phyloP scores from a whole-genome alignment of 192 early-diverging fungal species.

The Backusella luteola region DNA sequence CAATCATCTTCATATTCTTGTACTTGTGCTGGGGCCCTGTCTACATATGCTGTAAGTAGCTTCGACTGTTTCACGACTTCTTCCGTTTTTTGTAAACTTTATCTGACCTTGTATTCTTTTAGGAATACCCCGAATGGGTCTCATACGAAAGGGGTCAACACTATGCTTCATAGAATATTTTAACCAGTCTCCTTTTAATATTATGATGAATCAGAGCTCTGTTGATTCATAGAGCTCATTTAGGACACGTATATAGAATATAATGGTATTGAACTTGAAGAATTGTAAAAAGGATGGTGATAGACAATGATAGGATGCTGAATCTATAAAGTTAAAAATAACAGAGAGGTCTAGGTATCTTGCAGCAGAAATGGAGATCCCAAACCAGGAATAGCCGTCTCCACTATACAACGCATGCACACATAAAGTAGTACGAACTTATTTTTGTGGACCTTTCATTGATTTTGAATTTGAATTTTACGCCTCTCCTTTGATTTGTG shows the following conservation, averaged over 20 bases:
- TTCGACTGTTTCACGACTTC: not conserved
- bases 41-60: constrained; percentile 1
- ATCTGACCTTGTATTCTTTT: not conserved
- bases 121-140: not conserved
- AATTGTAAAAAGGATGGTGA: not conserved
- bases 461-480: not conserved
- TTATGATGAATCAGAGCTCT: not conserved
- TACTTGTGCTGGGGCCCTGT: constrained; percentile 9
- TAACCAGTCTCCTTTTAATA: not conserved
- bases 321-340: not conserved
- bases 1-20: not conserved
- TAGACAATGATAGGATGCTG: not conserved
- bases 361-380: not conserved
- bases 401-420: not conserved
- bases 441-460: not conserved
- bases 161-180: not conserved
- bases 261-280: not conserved
- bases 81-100: constrained; percentile 5
- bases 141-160: not conserved
- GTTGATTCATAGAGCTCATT: not conserved
- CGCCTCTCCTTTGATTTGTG: not conserved
- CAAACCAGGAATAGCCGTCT: constrained; percentile 3
- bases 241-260: not conserved
- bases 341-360: not conserved
- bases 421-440: not conserved